Evolutionary conservation across 345 rosid genomes (phyloP).

Genomic region (Trapa bicornis): DNA sequence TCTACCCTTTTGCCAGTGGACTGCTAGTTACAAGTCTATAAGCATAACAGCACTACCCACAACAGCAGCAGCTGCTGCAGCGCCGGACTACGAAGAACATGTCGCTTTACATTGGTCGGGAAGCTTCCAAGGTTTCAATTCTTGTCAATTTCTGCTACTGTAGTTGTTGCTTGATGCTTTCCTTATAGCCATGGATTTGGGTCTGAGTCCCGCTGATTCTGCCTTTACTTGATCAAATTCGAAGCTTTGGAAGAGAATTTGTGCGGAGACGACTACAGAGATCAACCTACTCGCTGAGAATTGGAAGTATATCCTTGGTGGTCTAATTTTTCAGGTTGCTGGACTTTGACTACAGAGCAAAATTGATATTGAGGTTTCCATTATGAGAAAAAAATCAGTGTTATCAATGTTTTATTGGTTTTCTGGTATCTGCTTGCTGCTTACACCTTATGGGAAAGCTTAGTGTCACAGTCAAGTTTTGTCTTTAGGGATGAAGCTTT

Average conservation of each 20-base stretch:
- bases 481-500: not conserved
- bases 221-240: slow-evolving; percentile 5
- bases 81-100: slow-evolving; percentile 14
- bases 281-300: slow-evolving; percentile 68
- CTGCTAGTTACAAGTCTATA: slow-evolving; percentile 26
- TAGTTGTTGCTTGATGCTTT: slow-evolving; percentile 3
- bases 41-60: slow-evolving; percentile 5
- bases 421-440: not conserved
- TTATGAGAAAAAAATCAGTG: too few species aligned
- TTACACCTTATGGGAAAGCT: too few species aligned
- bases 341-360: too few species aligned
- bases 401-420: not conserved
- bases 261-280: slow-evolving; percentile 70
- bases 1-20: slow-evolving; percentile 28
- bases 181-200: slow-evolving; percentile 12
- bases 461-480: not conserved
- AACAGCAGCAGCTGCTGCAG: not conserved
- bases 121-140: slow-evolving; percentile 71
- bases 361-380: too few species aligned
- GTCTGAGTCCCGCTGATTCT: not conserved
- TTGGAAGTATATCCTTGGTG: slow-evolving; percentile 84
- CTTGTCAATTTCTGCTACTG: not conserved
- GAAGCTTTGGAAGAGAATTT: slow-evolving; percentile 90
- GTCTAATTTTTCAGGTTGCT: slow-evolving; percentile 76
- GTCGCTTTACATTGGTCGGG: slow-evolving; percentile 91